Evolutionary conservation across 495 filamentous ascomycete genomes (phyloP).

Genomic region (Monascus purpureus): DNA sequence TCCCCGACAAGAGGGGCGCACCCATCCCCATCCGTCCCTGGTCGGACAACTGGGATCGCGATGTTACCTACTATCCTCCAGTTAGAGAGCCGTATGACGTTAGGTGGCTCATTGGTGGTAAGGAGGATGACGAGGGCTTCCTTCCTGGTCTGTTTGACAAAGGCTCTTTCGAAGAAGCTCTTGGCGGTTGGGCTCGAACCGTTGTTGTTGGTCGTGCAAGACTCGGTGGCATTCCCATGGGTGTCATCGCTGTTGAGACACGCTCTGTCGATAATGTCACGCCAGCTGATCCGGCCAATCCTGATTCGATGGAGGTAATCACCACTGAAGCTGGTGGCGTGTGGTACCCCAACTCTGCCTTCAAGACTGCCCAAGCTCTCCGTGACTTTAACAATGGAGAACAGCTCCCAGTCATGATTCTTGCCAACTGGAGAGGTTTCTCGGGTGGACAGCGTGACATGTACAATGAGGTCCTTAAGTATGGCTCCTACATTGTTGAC

Average conservation of each 20-base stretch:
- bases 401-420: conserved; percentile 95
- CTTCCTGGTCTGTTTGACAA: conserved; percentile 87
- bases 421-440: conserved; percentile 99
- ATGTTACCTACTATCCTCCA: conserved; percentile 72
- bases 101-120: conserved; percentile 82
- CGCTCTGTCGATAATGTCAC: conserved; percentile 93
- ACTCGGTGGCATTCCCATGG: conserved; percentile 93
- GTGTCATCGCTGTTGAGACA: conserved; percentile 95
- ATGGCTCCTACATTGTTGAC: conserved; percentile 97
- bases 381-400: conserved; percentile 98
- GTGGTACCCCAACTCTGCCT: conserved; percentile 98
- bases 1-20: conserved; percentile 83
- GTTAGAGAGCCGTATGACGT: conserved; percentile 86
- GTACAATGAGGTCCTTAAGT: conserved; percentile 99
- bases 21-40: conserved; percentile 77
- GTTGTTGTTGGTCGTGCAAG: conserved; percentile 95
- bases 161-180: conserved; percentile 90
- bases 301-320: conserved; percentile 92
- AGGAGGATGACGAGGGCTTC: conserved; percentile 78
- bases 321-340: conserved; percentile 91
- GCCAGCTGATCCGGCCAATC: conserved; percentile 96
- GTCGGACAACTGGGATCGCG: conserved; percentile 86
- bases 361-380: conserved; percentile 98
- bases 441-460: conserved; percentile 98
- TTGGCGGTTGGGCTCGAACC: conserved; percentile 92